A percentile compares a stretch with the other conserved stretches of the same genome.
phyloP scores from a whole-genome alignment of 306 rosid species.

The Mimosa bimucronata region DNA sequence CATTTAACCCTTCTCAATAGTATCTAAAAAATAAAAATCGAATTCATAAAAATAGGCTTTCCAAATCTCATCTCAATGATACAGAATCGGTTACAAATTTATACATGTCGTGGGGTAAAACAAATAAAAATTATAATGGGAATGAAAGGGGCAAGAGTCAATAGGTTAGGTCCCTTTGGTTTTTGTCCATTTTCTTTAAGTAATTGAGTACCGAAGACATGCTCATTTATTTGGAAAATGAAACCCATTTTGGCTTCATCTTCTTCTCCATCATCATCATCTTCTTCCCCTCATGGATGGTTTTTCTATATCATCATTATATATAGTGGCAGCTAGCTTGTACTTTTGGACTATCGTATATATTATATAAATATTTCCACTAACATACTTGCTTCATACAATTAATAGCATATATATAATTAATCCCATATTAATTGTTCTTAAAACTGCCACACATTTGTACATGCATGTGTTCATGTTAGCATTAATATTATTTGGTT shows the following conservation, averaged over 20 bases:
- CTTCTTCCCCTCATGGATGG: conserved; percentile 26
- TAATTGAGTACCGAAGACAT: conserved; percentile 79
- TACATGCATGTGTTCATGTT: background rate
- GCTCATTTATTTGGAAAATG: conserved; percentile 80
- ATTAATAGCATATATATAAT: too few species aligned
- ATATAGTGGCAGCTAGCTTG: conserved; percentile 39
- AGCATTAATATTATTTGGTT: background rate
- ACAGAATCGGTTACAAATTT: background rate
- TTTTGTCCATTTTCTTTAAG: conserved; percentile 63
- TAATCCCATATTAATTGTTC: background rate
- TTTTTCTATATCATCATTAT: conserved; percentile 48
- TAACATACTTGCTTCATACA: background rate
- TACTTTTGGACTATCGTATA: conserved; percentile 42
- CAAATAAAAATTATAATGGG: background rate
- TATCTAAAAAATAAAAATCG: background rate
- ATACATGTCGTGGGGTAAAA: background rate
- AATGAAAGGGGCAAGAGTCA: conserved; percentile 52
- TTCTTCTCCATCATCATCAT: conserved; percentile 56
- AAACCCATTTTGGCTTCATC: conserved; percentile 66
- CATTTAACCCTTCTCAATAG: too few species aligned
- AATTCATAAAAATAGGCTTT: background rate
- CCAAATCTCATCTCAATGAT: background rate
- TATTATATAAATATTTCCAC: background rate
- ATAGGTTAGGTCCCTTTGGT: conserved; percentile 59
- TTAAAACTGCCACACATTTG: background rate